Conservation (phyloP, 345 rosid genomes). For the Toxicodendron radicans region DNA sequence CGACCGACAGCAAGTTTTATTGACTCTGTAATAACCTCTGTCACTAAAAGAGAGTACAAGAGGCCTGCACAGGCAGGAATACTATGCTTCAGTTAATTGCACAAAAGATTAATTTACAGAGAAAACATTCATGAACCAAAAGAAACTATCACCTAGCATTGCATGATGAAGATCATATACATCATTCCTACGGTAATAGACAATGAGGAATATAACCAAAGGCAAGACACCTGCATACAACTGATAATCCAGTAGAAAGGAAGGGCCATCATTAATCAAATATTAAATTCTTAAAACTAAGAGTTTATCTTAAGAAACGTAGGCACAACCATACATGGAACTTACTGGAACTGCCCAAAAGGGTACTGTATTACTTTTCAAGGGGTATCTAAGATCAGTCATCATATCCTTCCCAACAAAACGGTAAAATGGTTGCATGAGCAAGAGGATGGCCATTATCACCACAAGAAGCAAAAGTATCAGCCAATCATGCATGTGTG, state of each 20-base stretch:
- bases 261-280: neutral
- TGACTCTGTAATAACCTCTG: constrained; percentile 72
- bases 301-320: neutral
- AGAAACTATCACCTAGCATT: constrained; percentile 51
- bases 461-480: constrained; percentile 58
- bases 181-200: constrained; percentile 68
- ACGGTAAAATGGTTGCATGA: constrained; percentile 77
- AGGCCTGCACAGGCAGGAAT: constrained; percentile 53
- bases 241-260: constrained; percentile 36
- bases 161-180: constrained; percentile 94
- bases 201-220: constrained; percentile 47
- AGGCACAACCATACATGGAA: constrained; percentile 7
- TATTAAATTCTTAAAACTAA: neutral
- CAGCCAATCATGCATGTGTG: constrained; percentile 77
- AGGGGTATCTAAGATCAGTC: constrained; percentile 81
- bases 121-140: neutral
- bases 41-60: constrained; percentile 62
- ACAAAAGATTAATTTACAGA: constrained; percentile 2
- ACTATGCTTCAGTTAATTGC: neutral
- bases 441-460: constrained; percentile 38
- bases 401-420: constrained; percentile 93
- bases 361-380: constrained; percentile 72
- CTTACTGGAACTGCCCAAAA: constrained; percentile 80
- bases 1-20: constrained; percentile 82
- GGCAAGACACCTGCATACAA: constrained; percentile 64